phyloP scores from a whole-genome alignment of 495 filamentous ascomycete genomes.

The Platismatia glauca region DNA sequence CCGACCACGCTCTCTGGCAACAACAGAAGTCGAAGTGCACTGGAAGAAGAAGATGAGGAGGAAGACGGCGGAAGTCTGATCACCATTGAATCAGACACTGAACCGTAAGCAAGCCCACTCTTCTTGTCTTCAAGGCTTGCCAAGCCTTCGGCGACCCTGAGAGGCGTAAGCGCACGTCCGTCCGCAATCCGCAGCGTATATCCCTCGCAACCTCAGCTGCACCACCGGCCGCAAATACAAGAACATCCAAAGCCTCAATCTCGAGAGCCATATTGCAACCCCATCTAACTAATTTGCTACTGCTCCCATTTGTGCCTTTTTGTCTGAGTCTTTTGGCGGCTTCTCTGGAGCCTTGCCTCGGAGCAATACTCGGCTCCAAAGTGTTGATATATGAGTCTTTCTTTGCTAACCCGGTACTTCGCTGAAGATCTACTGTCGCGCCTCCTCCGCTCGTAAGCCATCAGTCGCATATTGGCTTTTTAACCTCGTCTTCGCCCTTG shows the following conservation, averaged over 20 bases:
- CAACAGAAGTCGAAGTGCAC: conserved; percentile 19
- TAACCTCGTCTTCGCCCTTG: conserved; percentile 75
- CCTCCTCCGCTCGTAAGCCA: conserved; percentile 58
- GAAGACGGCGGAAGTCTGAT: conserved; percentile 49
- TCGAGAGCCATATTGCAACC: not conserved
- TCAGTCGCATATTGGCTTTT: conserved; percentile 68
- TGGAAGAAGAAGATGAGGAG: conserved; percentile 35
- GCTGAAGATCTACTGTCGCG: conserved; percentile 18
- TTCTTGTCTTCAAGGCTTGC: conserved; percentile 18
- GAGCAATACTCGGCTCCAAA: not conserved
- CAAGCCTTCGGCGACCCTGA: conserved; percentile 19
- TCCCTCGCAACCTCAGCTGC: not conserved
- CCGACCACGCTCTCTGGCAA: conserved; percentile 2
- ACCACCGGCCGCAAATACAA: not conserved
- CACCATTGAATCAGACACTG: conserved; percentile 62
- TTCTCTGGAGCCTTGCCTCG: not conserved
- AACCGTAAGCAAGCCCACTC: conserved; percentile 46
- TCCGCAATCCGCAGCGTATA: not conserved
- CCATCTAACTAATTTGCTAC: too few relatives aligned
- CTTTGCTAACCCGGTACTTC: not conserved
- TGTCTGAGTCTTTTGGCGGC: not conserved
- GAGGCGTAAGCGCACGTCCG: conserved; percentile 5
- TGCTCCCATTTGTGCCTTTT: not conserved
- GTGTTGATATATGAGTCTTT: not conserved
- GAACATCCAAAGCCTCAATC: not conserved